A percentile compares a stretch with the other conserved stretches of the same genome.
These are phyloP conservation scores for Aspergillus ostianus DNA, from an alignment of 495 filamentous ascomycete species.

Conservation along the genomic window DNA sequence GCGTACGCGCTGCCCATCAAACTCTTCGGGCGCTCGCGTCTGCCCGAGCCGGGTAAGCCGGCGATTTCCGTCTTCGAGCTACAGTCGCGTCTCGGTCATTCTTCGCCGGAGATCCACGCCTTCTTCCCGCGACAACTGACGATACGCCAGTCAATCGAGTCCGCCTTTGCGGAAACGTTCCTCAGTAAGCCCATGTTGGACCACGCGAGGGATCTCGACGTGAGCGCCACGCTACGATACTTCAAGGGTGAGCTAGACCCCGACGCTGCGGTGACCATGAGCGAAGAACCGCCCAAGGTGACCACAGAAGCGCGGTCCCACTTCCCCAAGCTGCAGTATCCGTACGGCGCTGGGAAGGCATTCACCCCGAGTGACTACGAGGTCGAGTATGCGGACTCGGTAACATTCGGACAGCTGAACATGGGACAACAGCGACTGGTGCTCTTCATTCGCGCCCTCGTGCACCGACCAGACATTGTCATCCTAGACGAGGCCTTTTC, in stretches of 20 bases:
- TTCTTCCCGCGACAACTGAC: conserved; percentile 83
- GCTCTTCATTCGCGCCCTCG: conserved; percentile 80
- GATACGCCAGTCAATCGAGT: conserved; percentile 72
- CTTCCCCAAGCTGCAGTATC: conserved; percentile 16
- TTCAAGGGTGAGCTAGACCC: conserved; percentile 75
- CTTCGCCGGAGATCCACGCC: conserved; percentile 87
- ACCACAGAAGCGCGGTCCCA: conserved; percentile 2
- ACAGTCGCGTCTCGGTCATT: conserved; percentile 85
- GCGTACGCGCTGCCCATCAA: conserved; percentile 84
- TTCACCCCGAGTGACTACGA: conserved; percentile 25
- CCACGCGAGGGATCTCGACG: conserved; percentile 48
- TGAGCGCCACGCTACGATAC: conserved; percentile 67
- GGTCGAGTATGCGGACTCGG: conserved; percentile 66
- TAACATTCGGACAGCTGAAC: conserved; percentile 69
- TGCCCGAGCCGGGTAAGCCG: conserved; percentile 67
- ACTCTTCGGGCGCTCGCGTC: conserved; percentile 76
- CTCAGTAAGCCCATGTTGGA: conserved; percentile 63
- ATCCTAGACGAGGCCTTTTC: conserved; percentile 93
- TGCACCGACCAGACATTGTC: conserved; percentile 81
- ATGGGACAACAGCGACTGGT: conserved; percentile 79
- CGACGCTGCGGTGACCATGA: conserved; percentile 10
- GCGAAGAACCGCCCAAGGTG: conserved; percentile 14
- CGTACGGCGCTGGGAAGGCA: background rate
- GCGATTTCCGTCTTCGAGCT: conserved; percentile 91
- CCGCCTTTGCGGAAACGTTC: conserved; percentile 88